These are phyloP conservation scores for Solanum etuberosum DNA, from an alignment of 257 asterid genomes.

Conservation along the genomic window DNA sequence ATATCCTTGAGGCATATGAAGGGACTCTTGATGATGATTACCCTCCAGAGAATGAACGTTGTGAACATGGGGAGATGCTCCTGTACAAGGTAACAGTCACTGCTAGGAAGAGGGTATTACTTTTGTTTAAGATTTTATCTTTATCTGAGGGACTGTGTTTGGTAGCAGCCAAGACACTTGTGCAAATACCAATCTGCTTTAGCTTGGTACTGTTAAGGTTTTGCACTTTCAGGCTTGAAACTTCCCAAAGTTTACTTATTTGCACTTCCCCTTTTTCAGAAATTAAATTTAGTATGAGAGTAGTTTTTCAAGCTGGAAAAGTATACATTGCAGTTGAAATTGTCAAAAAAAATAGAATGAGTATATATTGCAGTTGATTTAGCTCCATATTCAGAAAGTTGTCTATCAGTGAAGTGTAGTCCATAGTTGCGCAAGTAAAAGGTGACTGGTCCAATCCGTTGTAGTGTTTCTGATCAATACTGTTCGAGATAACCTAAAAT, in stretches of 20 bases:
- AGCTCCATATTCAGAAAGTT: not conserved
- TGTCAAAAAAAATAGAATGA: not conserved
- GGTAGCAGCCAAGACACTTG: not conserved
- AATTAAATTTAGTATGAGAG: not conserved
- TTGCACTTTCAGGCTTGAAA: not conserved
- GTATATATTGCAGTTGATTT: not conserved
- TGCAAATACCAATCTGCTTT: not conserved
- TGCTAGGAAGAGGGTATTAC: not conserved
- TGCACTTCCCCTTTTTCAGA: not conserved
- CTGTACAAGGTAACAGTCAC: conserved; percentile 69
- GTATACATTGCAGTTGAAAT: not conserved
- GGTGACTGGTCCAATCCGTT: not conserved
- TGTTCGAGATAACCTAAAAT: not conserved
- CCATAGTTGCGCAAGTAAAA: not conserved
- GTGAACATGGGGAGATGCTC: conserved; percentile 99
- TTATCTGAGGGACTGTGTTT: not conserved
- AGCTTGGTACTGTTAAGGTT: not conserved
- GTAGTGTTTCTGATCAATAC: not conserved
- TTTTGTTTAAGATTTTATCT: not conserved
- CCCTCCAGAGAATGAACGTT: conserved; percentile 91
- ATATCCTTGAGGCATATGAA: conserved; percentile 96
- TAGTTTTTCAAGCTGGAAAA: not conserved
- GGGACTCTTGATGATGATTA: conserved; percentile 97
- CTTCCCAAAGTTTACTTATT: not conserved
- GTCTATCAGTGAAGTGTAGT: not conserved